Percentiles rank a stretch among this genome's conserved stretches.
Evolutionary conservation across 2,329 filamentous ascomycete species (phyloP).

Genomic region (Ilyonectria mors-panacis): DNA sequence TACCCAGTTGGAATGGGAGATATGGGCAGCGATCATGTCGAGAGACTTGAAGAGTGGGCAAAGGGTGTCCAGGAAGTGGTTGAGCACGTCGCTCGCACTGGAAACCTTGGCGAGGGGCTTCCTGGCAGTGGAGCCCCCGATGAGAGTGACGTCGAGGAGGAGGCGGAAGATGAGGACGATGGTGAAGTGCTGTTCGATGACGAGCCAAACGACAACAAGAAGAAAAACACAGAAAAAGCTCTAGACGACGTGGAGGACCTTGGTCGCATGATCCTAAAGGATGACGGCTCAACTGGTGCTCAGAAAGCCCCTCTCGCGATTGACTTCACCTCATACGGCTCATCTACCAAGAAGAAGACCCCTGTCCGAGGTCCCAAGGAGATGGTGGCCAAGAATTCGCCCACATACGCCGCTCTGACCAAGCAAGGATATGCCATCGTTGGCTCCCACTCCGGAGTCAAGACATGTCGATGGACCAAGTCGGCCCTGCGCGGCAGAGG

Average conservation of each 20-base stretch:
- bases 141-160: slow-evolving; percentile 86
- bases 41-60: slow-evolving; percentile 83
- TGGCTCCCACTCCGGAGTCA: slow-evolving; percentile 94
- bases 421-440: slow-evolving; percentile 98
- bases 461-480: slow-evolving; percentile 99
- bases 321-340: slow-evolving; percentile 86
- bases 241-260: slow-evolving; percentile 91
- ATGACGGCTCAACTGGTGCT: slow-evolving; percentile 47
- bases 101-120: slow-evolving; percentile 75
- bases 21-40: slow-evolving; percentile 79
- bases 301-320: slow-evolving; percentile 74
- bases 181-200: slow-evolving; percentile 64
- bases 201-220: slow-evolving; percentile 57
- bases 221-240: slow-evolving; percentile 53
- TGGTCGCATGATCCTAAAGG: slow-evolving; percentile 72
- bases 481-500: slow-evolving; percentile 93
- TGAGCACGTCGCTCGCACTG: slow-evolving; percentile 72
- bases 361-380: slow-evolving; percentile 75
- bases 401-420: slow-evolving; percentile 89
- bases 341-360: slow-evolving; percentile 61
- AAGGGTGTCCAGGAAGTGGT: slow-evolving; percentile 81
- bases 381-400: slow-evolving; percentile 94
- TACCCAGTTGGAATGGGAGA: slow-evolving; percentile 93
- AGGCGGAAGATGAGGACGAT: slow-evolving; percentile 71
- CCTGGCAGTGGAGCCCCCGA: slow-evolving; percentile 85